Conservation (phyloP, 768 basidiomycete genomes). For the Lactarius hatsudake region DNA sequence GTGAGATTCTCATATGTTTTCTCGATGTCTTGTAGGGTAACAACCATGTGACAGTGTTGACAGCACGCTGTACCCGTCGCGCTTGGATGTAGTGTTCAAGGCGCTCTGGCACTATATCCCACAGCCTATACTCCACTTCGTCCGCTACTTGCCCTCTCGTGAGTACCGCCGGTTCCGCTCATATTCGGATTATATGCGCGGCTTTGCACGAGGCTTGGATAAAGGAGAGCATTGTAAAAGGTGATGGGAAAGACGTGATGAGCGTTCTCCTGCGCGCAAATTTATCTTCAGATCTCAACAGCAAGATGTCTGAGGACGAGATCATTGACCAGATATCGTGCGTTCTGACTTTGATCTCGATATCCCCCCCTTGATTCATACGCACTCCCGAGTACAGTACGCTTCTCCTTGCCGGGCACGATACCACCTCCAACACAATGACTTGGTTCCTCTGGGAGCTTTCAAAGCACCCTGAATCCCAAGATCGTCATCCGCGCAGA, state of each 20-base stretch:
- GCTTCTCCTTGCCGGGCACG: conserved; percentile 24
- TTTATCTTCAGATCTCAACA: conserved; percentile 2
- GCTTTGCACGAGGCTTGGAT: conserved; percentile 16
- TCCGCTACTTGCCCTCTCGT: conserved; percentile 24
- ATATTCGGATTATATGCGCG: conserved; percentile 13
- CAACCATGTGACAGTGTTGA: conserved; percentile 19
- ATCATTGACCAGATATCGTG: conserved; percentile 22
- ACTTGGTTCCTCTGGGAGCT: conserved; percentile 26
- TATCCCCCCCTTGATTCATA: background rate
- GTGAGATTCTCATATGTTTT: conserved; percentile 5
- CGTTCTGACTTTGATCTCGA: background rate
- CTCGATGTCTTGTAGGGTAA: background rate
- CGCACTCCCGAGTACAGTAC: conserved; percentile 4
- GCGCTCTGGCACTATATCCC: conserved; percentile 23
- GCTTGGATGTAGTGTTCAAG: conserved; percentile 20
- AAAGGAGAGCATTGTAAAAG: conserved; percentile 5
- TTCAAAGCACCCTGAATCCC: conserved; percentile 24
- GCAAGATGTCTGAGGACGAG: conserved; percentile 15
- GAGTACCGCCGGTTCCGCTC: conserved; percentile 22
- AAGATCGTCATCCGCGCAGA: conserved; percentile 24
- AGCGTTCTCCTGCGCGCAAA: conserved; percentile 27
- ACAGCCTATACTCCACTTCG: conserved; percentile 16
- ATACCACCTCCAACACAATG: conserved; percentile 20
- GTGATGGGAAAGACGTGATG: conserved; percentile 24
- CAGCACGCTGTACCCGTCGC: conserved; percentile 22